Evolutionary conservation across 208 protist species (phyloP), one percentile per base, ranked within the genome.

Genomic region (Acanthamoeba polyphaga): DNA sequence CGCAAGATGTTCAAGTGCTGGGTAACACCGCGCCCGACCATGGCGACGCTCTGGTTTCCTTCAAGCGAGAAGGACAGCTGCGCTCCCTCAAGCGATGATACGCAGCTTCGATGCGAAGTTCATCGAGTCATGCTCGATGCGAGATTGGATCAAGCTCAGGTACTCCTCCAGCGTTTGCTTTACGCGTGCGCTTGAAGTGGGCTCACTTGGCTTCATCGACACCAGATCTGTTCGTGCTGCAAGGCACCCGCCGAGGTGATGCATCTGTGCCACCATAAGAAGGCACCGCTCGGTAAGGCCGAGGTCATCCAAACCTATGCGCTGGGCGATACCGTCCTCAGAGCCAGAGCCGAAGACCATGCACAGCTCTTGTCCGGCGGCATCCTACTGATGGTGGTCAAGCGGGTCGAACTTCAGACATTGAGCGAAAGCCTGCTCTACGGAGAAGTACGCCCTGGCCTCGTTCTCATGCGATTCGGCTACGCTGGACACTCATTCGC

Each of bases 361-460:
- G 7, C 68, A 24, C 68, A 19, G 9, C 15, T 12, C 15, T 58
- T 58, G 43, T 49, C 43, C 66, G 22, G 43, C 76, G 13, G 27
- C 32, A 43, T 1, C 17, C 55, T 38, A 58, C 12, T 24, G 0
- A 10, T 85, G 46, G 34, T 85, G 24, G 22, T 76, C 43, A 85
- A 85, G 76, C 53, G 76, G 34, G 76, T 85, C 10, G 76, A 85
- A 13, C 43, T 85, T 9, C 7, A 38, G 9, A 85, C 76, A 10
- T 32, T 85, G 10, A 85, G 76, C 22, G 76, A 85, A 38, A 29
- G 76, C 32, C n/a, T 85, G 24, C 49, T 85, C 22, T 85, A 58
- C 27, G 76, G 76, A 12, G 13, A 58, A 27, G 76, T 85, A 58
- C 2, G 74, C 32, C 12, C n/a, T n/a, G n/a, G n/a, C 22, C 64